These are phyloP conservation scores for Penicillium corylophilum DNA, from an alignment of 2,329 filamentous ascomycete genomes.

Conservation along the genomic window DNA sequence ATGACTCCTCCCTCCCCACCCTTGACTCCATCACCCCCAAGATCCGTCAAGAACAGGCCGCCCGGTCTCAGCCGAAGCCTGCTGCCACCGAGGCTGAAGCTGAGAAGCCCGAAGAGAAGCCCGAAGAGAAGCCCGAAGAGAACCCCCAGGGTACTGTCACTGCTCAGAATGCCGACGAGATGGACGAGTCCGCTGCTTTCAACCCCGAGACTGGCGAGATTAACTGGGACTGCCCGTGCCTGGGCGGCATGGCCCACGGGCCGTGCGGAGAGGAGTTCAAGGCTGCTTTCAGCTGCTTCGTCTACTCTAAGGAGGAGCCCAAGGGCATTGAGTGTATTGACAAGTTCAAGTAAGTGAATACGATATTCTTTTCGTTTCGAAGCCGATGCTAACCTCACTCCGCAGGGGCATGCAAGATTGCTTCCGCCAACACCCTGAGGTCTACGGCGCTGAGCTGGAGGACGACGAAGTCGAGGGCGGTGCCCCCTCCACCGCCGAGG, in stretches of 20 bases:
- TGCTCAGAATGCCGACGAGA: constrained; percentile 69
- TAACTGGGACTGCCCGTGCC: constrained; percentile 98
- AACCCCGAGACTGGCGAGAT: constrained; percentile 99
- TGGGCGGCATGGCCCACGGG: constrained; percentile 94
- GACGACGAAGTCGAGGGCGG: constrained; percentile 53
- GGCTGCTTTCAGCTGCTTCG: constrained; percentile 95
- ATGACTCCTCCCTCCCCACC: constrained; percentile 58
- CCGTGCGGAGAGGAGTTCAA: constrained; percentile 96
- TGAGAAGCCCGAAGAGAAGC: constrained; percentile 4
- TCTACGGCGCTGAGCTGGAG: constrained; percentile 85
- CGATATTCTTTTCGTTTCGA: background rate
- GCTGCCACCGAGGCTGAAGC: constrained; percentile 8
- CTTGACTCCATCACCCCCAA: constrained; percentile 67
- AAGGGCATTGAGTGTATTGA: constrained; percentile 98
- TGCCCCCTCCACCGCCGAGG: constrained; percentile 23
- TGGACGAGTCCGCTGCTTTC: constrained; percentile 84
- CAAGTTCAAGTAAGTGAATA: constrained; percentile 78
- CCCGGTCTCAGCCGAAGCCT: constrained; percentile 18
- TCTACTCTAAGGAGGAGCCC: constrained; percentile 89
- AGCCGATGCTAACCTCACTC: constrained; percentile 30
- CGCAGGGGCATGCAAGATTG: constrained; percentile 92
- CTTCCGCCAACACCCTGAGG: constrained; percentile 87
- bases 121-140: background rate
- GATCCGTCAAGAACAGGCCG: constrained; percentile 33
- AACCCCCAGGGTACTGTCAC: constrained; percentile 26